A percentile compares a stretch with the other conserved stretches of the same genome.
Evolutionary conservation across 2,329 filamentous ascomycete genomes (phyloP).

Genomic region (Neodidymelliopsis sp.): DNA sequence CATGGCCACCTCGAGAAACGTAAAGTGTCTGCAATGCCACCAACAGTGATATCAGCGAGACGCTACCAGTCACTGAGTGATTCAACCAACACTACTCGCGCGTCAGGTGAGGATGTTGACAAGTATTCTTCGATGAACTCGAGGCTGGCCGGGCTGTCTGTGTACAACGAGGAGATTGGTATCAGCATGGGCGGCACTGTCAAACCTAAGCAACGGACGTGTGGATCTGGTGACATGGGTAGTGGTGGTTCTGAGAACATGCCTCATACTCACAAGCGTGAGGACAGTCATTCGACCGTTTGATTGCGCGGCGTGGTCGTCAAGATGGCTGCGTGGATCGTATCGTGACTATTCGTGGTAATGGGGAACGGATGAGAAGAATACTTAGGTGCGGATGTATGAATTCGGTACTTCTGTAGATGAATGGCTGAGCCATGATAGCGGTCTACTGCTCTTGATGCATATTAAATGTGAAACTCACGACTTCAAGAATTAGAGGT

Average conservation of each 20-base stretch:
- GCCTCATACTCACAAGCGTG: slow-evolving; percentile 13
- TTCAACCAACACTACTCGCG: slow-evolving; percentile 17
- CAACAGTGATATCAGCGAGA: slow-evolving; percentile 18
- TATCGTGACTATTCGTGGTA: too few relatives aligned
- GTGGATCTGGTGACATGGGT: background rate
- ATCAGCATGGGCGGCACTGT: background rate
- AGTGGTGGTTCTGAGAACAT: slow-evolving; percentile 2
- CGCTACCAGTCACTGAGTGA: slow-evolving; percentile 25
- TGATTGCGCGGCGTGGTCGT: too few relatives aligned
- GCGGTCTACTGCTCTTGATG: too few relatives aligned
- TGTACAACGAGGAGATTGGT: slow-evolving; percentile 2
- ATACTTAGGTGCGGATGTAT: too few relatives aligned
- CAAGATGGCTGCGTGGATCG: too few relatives aligned
- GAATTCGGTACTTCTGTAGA: too few relatives aligned
- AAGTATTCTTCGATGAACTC: background rate
- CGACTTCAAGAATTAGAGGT: background rate
- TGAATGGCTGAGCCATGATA: too few relatives aligned
- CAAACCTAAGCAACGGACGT: background rate
- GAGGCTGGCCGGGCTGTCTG: slow-evolving; percentile 11
- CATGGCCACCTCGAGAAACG: slow-evolving; percentile 34
- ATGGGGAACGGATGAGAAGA: too few relatives aligned
- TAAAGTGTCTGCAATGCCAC: background rate
- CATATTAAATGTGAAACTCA: background rate
- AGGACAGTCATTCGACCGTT: slow-evolving; percentile 14
- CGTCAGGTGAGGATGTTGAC: background rate